Evolutionary conservation across 805 yeast species (phyloP), one percentile per base, ranked within the genome.

Genomic region (Candida nemodendra): DNA sequence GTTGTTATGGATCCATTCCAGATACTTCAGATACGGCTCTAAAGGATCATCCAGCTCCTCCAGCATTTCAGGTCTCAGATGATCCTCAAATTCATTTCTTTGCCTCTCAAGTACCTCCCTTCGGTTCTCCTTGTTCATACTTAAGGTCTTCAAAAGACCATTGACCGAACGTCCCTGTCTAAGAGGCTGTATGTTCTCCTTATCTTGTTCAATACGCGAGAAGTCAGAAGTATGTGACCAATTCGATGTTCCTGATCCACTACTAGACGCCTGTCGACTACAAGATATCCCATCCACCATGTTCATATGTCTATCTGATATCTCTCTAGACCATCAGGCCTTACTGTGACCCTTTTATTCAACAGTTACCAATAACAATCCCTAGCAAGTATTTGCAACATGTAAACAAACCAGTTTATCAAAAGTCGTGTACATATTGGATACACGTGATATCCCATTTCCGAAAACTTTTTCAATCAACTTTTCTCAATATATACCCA

Each of bases 31-130:
- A 58, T 73, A 88, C 1, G 79, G 76, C 44, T 84, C 87, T 16
- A 89, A 57, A 0, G 96, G 96, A 57, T 90, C 96, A 62, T 89
- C 96, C 28, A 79, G 57, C 12, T 80, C 87, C 4, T 78, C 82
- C 6, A 78, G 45, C 2, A 66, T 13, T 3, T 43, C 40, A 0
- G 56, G 66, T 8, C 56, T 54, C 11, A 89, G 53, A n/a, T 57
- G 61, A 2, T 53, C 50, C 53, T 85, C 95, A 45, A 74, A 72
- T 26, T 56, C 53, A 9, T 62, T 57, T 31, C 81, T 56, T 48
- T 76, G 70, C 7, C 56, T 48, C 11, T 21, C 28, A 21, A 51
- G 35, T 7, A 34, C 27, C 3, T 36, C 36, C 15, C 41, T 34
- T 17, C 49, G 38, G 7, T 42, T 38, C 2, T 38, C 50, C 28